Conservation (phyloP, 2,329 filamentous ascomycete species). For the Ophiostoma angusticollis region DNA sequence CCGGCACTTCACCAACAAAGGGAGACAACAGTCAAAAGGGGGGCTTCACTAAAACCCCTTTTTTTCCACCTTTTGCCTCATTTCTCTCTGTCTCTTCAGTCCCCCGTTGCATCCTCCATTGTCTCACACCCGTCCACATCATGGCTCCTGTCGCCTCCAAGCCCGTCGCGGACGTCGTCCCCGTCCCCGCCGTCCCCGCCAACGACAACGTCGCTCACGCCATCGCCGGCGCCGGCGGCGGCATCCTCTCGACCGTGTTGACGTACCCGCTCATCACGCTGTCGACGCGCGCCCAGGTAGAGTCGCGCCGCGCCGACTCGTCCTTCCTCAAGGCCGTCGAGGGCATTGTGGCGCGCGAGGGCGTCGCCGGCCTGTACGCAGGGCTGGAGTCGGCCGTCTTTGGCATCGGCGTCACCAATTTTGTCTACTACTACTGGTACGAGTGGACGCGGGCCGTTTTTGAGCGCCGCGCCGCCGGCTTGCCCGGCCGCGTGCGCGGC, state of each 20-base stretch:
- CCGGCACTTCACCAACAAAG: no score
- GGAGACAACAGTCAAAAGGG: no score
- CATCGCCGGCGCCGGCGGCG: conserved; percentile 82
- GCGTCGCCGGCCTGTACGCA: conserved; percentile 76
- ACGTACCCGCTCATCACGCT: conserved; percentile 98
- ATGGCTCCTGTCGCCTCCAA: conserved; percentile 14
- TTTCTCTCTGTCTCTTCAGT: background rate
- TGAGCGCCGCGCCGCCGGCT: conserved; percentile 59
- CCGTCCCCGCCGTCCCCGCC: conserved; percentile 64
- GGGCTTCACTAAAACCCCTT: no score
- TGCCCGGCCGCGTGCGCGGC: conserved; percentile 45
- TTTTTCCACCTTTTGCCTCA: no score
- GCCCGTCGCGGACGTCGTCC: conserved; percentile 2
- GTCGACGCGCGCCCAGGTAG: conserved; percentile 93
- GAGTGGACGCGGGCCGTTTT: conserved; percentile 90
- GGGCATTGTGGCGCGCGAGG: conserved; percentile 83
- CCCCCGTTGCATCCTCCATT: background rate
- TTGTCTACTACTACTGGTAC: conserved; percentile 99
- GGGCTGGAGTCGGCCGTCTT: conserved; percentile 90
- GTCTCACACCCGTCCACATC: background rate
- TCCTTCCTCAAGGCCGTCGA: conserved; percentile 72
- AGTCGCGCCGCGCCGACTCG: conserved; percentile 83
- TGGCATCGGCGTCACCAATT: conserved; percentile 97
- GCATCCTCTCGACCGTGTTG: conserved; percentile 87
- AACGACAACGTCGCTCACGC: conserved; percentile 97